Conservation (phyloP, 768 basidiomycete species). For the Lepiota venenata region DNA sequence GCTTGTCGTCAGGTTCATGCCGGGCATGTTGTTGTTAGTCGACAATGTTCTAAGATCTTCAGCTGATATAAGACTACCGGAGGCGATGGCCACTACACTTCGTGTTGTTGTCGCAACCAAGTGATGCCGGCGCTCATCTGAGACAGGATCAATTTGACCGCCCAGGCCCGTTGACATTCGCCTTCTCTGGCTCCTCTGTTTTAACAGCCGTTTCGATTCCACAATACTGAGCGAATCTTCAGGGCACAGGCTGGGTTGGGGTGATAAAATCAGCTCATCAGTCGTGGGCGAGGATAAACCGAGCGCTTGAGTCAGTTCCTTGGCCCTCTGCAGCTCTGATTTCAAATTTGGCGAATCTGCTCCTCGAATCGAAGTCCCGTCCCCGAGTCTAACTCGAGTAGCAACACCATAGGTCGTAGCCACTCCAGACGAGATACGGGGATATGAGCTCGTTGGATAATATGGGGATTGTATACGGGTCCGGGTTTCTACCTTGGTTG, state of each 20-base stretch:
- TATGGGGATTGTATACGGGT: slow-evolving; percentile 70
- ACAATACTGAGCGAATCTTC: slow-evolving; percentile 70
- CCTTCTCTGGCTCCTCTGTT: slow-evolving; percentile 9
- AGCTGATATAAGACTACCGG: slow-evolving; percentile 5
- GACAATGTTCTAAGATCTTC: background rate
- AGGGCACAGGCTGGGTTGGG: slow-evolving; percentile 63
- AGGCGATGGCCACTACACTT: slow-evolving; percentile 5
- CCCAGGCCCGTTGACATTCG: slow-evolving; percentile 1
- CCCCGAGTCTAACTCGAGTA: slow-evolving; percentile 28
- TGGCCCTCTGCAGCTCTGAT: slow-evolving; percentile 36
- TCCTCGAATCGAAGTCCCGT: slow-evolving; percentile 20
- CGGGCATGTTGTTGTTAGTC: background rate
- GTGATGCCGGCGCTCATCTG: slow-evolving; percentile 6
- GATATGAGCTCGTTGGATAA: slow-evolving; percentile 50
- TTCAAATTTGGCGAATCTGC: slow-evolving; percentile 34
- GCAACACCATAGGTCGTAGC: slow-evolving; percentile 34
- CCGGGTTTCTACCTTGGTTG: slow-evolving; percentile 41
- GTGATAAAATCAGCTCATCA: slow-evolving; percentile 37
- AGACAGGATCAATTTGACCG: background rate
- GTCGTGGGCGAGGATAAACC: slow-evolving; percentile 35
- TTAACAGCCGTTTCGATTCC: slow-evolving; percentile 23
- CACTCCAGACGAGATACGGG: slow-evolving; percentile 45
- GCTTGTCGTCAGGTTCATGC: background rate
- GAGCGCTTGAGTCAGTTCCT: slow-evolving; percentile 32
- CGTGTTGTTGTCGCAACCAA: slow-evolving; percentile 7